These are phyloP conservation scores for Hymenoscyphus scutula DNA, from an alignment of 2,329 filamentous ascomycete genomes.

Conservation along the genomic window DNA sequence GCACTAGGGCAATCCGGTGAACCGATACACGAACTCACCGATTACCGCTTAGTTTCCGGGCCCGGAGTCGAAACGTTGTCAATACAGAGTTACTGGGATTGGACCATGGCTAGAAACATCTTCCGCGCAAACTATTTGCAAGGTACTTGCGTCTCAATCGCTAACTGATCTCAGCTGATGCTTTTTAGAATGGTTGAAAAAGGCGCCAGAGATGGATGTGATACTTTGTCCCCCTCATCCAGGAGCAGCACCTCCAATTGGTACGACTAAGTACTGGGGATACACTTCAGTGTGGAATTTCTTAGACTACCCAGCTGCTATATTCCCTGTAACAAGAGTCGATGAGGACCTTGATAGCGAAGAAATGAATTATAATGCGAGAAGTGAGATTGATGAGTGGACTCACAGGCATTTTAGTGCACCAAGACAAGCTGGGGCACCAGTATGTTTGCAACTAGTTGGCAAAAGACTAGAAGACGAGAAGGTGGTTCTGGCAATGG, in stretches of 20 bases:
- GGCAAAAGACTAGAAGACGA: conserved; percentile 1
- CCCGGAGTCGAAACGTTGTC: conserved; percentile 12
- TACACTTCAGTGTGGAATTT: conserved; percentile 29
- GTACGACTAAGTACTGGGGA: conserved; percentile 53
- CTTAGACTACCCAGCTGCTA: conserved; percentile 21
- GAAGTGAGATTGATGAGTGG: conserved; percentile 15
- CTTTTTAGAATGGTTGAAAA: not conserved
- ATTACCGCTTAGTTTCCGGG: conserved; percentile 11
- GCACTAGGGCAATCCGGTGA: conserved; percentile 19
- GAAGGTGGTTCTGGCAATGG: not conserved
- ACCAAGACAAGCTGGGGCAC: conserved; percentile 28
- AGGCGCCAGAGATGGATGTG: conserved; percentile 17
- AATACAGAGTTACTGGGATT: conserved; percentile 16
- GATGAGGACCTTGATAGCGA: conserved; percentile 13
- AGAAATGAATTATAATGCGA: conserved; percentile 15
- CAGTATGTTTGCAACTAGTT: conserved; percentile 6
- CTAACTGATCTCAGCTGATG: not conserved
- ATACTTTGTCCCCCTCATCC: conserved; percentile 57
- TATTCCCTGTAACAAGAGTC: conserved; percentile 21
- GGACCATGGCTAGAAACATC: conserved; percentile 19
- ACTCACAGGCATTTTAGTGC: conserved; percentile 27
- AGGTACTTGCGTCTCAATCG: not conserved
- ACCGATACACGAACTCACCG: conserved; percentile 18
- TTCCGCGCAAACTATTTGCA: conserved; percentile 18
- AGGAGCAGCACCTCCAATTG: conserved; percentile 47